Conservation (phyloP, 2,329 filamentous ascomycete species). For the Colletotrichum sp. region DNA sequence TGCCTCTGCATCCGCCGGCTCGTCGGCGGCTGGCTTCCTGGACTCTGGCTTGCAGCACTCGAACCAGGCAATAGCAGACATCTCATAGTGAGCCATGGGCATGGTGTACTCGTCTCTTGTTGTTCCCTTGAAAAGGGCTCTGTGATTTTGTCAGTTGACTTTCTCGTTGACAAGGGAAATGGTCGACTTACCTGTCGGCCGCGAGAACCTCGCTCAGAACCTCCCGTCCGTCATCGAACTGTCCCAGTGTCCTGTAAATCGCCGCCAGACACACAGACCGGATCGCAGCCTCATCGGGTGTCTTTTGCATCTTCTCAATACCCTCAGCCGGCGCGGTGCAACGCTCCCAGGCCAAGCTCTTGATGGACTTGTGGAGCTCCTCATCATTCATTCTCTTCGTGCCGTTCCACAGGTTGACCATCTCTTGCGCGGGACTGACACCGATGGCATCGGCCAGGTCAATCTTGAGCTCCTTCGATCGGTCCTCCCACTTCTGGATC, state of each 20-base stretch:
- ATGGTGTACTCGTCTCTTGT: slow-evolving; percentile 73
- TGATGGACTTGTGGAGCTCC: slow-evolving; percentile 69
- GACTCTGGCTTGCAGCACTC: slow-evolving; percentile 56
- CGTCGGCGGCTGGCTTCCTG: slow-evolving; percentile 28
- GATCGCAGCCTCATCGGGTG: slow-evolving; percentile 67
- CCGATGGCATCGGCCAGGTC: slow-evolving; percentile 82
- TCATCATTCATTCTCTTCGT: slow-evolving; percentile 76
- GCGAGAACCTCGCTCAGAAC: slow-evolving; percentile 70
- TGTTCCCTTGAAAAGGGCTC: slow-evolving; percentile 60
- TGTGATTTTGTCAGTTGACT: slow-evolving; percentile 28
- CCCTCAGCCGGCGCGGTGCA: slow-evolving; percentile 54
- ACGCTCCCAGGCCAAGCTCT: slow-evolving; percentile 69
- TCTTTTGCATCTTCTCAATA: slow-evolving; percentile 51
- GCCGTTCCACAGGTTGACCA: slow-evolving; percentile 94
- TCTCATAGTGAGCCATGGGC: slow-evolving; percentile 84
- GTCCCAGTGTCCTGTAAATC: slow-evolving; percentile 67
- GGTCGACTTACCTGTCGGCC: slow-evolving; percentile 61
- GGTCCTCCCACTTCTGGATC: slow-evolving; percentile 84
- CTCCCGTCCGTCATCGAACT: slow-evolving; percentile 67
- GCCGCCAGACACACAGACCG: slow-evolving; percentile 70
- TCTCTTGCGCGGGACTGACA: slow-evolving; percentile 82
- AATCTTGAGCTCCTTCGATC: slow-evolving; percentile 70
- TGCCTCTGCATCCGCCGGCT: slow-evolving; percentile 30
- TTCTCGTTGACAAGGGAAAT: rapidly evolving
- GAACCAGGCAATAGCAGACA: slow-evolving; percentile 81